Conservation (phyloP, 352 stramenopile species). For the Phytophthora vignae region DNA sequence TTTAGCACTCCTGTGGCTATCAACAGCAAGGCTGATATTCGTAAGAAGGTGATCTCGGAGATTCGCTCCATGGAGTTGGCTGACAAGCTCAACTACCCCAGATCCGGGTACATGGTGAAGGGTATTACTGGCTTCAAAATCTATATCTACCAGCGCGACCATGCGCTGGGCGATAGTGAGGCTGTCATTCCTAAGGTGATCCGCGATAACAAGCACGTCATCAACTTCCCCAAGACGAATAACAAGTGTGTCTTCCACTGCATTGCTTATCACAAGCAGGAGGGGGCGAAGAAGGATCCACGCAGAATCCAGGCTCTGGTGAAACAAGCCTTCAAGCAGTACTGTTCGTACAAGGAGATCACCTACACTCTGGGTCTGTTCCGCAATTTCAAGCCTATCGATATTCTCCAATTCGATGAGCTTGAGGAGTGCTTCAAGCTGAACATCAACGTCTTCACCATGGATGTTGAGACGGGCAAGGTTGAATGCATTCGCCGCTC, state of each 20-base stretch:
- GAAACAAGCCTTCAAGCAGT: neutral
- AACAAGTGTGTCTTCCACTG: slow-evolving; percentile 13
- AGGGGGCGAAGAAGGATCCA: neutral
- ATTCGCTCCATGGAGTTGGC: slow-evolving; percentile 24
- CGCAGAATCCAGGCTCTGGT: neutral
- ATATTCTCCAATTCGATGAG: slow-evolving; percentile 12
- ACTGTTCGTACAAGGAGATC: slow-evolving; percentile 6
- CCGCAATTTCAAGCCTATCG: slow-evolving; percentile 3
- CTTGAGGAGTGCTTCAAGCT: neutral
- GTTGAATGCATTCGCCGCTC: slow-evolving; percentile 1
- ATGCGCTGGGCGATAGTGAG: slow-evolving; percentile 19
- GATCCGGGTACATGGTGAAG: slow-evolving; percentile 16
- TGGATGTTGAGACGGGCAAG: neutral
- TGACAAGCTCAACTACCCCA: slow-evolving; percentile 26
- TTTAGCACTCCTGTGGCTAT: slow-evolving; percentile 15
- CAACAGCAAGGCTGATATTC: slow-evolving; percentile 29
- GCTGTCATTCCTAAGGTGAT: neutral
- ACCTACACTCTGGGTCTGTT: neutral
- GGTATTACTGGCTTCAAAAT: slow-evolving; percentile 25
- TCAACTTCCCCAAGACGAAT: slow-evolving; percentile 15
- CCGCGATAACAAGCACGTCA: slow-evolving; percentile 8
- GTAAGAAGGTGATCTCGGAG: slow-evolving; percentile 10
- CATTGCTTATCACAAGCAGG: neutral
- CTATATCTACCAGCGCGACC: slow-evolving; percentile 22
- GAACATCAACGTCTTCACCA: neutral